These are phyloP conservation scores for Neonothopanus nambi DNA, from an alignment of 1,284 basidiomycete genomes.

Conservation along the genomic window DNA sequence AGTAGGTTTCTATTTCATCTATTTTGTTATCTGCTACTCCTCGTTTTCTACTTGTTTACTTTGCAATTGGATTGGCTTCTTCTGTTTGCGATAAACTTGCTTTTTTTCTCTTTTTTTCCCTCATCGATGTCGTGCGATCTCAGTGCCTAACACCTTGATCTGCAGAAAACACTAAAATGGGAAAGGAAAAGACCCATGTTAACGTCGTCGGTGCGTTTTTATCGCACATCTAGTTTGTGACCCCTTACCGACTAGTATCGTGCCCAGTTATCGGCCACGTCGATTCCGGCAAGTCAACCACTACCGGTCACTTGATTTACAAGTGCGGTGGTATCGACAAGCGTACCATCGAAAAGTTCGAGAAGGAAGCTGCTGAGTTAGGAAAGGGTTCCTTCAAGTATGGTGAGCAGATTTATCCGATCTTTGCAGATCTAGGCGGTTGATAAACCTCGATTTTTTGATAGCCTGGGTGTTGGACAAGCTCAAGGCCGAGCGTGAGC, in stretches of 20 bases:
- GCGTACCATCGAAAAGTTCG: slow-evolving; percentile 99
- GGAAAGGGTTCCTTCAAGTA: slow-evolving; percentile 99
- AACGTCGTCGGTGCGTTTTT: slow-evolving; percentile 84
- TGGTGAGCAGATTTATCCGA: slow-evolving; percentile 52
- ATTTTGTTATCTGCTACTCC: slow-evolving; percentile 13
- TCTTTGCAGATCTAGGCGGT: slow-evolving; percentile 17
- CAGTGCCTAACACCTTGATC: not conserved
- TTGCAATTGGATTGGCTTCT: no score
- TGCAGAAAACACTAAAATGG: slow-evolving; percentile 56
- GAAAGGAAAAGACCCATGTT: slow-evolving; percentile 88
- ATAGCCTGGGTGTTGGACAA: slow-evolving; percentile 99
- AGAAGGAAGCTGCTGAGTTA: slow-evolving; percentile 99
- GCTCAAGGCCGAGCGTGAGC: slow-evolving; percentile 99
- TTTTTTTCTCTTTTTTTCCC: not conserved
- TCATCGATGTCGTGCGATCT: not conserved
- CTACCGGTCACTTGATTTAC: slow-evolving; percentile 99
- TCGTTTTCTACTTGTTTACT: not conserved
- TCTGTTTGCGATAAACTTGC: no score
- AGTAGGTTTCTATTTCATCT: slow-evolving; percentile 38
- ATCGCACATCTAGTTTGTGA: slow-evolving; percentile 19
- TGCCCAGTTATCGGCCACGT: slow-evolving; percentile 92
- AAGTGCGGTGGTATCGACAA: slow-evolving; percentile 99
- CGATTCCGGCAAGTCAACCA: slow-evolving; percentile 99
- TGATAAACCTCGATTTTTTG: slow-evolving; percentile 25
- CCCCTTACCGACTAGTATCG: slow-evolving; percentile 17